Base-by-base conservation (phyloP, 1,284 basidiomycete species). In the Cryptococcus depauperatus region DNA sequence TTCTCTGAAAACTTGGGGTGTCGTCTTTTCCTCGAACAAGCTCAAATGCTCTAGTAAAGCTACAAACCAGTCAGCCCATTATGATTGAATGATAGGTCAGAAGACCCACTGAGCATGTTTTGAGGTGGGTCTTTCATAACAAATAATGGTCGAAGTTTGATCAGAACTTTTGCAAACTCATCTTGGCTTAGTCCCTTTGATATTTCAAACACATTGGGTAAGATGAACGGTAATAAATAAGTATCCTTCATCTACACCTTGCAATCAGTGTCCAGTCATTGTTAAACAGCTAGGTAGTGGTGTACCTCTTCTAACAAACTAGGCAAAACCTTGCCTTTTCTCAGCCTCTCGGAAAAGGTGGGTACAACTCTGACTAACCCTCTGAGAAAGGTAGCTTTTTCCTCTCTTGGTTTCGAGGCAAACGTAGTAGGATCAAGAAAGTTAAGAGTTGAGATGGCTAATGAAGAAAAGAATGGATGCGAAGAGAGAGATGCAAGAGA, bases 171-270 rank as follows among this genome's bases (percentile, higher is more conserved):
- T 0, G 83, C 82, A 61, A 99, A 99, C 61, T 93, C 89, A 13
- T 77, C 67, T 28, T 88, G 77, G 16, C 82, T 80, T 35, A 97
- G 75, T 23, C 81, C 77, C 52, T 79, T 81, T 9, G 87, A 81
- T 50, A 99, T 98, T 46, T 80, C 78, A 62, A 97, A 95, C n/a
- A 97, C 85, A 67, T 96, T 96, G 1, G 93, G 93, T n/a, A 99
- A 75, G 50, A 99, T 86, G 67, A 95, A 95, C 1, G 95, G 93
- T 40, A 99, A 72, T 2, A 96, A 77, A 57, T 88, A 81, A 3
- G 78, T 80, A 62, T 95, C 89, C 77, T 91, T 95, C 88, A 93
- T 92, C 84, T 89, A 32, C 5, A 27, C 2, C n/a, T 16, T 13
- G 10, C 23, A 14, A 46, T 52, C 49, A 51, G 41, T 46, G 27